Base-by-base conservation (phyloP, 371 early-diverging fungal genomes). In the Circinella minor region DNA sequence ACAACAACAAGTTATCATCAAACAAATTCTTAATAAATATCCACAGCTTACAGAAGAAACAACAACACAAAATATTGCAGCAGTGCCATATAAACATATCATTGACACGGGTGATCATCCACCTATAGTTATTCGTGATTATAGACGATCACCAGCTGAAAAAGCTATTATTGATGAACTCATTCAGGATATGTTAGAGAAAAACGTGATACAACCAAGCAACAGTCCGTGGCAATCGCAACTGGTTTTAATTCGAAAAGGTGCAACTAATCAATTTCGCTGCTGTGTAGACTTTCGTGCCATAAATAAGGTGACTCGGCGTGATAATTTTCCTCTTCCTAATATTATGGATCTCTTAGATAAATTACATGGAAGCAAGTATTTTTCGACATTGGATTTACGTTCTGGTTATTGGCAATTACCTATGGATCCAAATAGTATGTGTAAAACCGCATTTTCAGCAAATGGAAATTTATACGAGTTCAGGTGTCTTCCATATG, bases 381-480 rank as follows among this genome's bases (percentile, higher is more conserved):
- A 84, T 88, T 86, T 64, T 68, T 85, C 0, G 81, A 77, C 57
- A 36, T 88, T 0, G 89, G 27, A 91, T 47, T 55, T 90, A 4
- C 55, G 70, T 3, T 64, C 66, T 7, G 82, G 77, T 0, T 87
- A 80, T 73, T 65, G 81, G 63, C 83, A 83, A 69, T 64, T 83
- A 27, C 73, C 71, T 0, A 64, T 84, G 64, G 57, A 62, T 13
- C 20, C 10, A n/a, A 46, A 15, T 13, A 68, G 74, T 37, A 57
- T 43, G 8, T 54, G 66, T 13, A 76, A 79, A 51, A 83, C 80
- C 0, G 79, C 79, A 0, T 81, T 84, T 65, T n/a, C 78, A 10
- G 43, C 63, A 0, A 71, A 74, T 46, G 75, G 79, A 0, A 77
- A 36, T 39, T 36, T 77, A 4, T 88, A 66, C 36, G 69, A 88